A percentile compares a stretch with the other conserved stretches of the same genome.
Conservation (phyloP, 768 basidiomycete genomes). For the Polyporus arcularius region DNA sequence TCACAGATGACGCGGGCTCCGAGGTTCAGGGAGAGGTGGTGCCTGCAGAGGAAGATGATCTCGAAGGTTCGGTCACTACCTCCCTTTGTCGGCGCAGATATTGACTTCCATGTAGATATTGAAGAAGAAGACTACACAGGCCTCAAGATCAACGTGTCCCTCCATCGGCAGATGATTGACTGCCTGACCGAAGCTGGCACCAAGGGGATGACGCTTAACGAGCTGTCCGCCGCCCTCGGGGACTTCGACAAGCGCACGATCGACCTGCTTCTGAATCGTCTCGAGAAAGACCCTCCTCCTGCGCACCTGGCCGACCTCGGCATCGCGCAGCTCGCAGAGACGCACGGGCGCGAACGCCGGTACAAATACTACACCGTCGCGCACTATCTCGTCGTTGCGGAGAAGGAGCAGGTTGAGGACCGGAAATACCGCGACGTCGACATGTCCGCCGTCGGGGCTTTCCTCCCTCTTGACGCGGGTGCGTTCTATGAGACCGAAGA, state of each 20-base stretch:
- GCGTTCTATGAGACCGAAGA: conserved; percentile 56
- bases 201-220: conserved; percentile 71
- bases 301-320: conserved; percentile 72
- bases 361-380: conserved; percentile 80
- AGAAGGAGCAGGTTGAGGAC: conserved; percentile 65
- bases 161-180: conserved; percentile 81
- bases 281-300: conserved; percentile 65
- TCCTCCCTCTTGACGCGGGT: conserved; percentile 42
- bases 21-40: conserved; percentile 6
- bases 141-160: conserved; percentile 60
- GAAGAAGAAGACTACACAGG: conserved; percentile 9
- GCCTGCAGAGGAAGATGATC: conserved; percentile 1
- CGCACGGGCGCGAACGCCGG: conserved; percentile 80
- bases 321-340: conserved; percentile 76
- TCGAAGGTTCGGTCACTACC: conserved; percentile 11
- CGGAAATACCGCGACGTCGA: conserved; percentile 48
- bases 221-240: conserved; percentile 60
- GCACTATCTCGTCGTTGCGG: conserved; percentile 64
- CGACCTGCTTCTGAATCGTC: conserved; percentile 75
- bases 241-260: conserved; percentile 81
- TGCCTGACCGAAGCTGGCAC: conserved; percentile 68
- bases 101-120: conserved; percentile 31
- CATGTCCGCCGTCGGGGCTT: conserved; percentile 54
- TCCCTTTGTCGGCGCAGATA: conserved; percentile 26
- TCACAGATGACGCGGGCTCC: conserved; percentile 38